These are phyloP conservation scores for Ormosia semicastrata DNA, from an alignment of 306 rosid species.

Conservation along the genomic window DNA sequence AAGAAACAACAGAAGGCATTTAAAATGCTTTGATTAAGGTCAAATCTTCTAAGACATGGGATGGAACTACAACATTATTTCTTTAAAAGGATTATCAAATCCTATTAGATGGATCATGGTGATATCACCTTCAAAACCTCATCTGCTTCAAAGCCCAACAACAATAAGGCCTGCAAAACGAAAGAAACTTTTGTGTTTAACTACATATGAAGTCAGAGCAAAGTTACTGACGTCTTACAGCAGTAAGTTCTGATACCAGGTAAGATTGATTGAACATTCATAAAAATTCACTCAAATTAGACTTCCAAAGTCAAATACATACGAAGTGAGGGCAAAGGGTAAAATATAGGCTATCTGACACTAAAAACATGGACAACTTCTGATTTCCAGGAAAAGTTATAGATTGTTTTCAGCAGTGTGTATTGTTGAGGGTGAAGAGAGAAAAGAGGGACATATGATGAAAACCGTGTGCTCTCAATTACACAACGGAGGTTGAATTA, in stretches of 20 bases:
- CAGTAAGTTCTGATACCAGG: neutral
- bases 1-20: slow-evolving; percentile 17
- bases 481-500: too few species aligned
- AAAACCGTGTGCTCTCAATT: too few species aligned
- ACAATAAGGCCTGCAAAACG: slow-evolving; percentile 64
- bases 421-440: too few species aligned
- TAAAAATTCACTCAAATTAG: neutral
- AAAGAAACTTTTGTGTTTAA: neutral
- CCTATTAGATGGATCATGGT: slow-evolving; percentile 2
- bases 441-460: too few species aligned
- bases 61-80: slow-evolving; percentile 3
- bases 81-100: slow-evolving; percentile 8
- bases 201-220: neutral
- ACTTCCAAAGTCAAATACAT: neutral
- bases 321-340: slow-evolving; percentile 1
- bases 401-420: neutral
- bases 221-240: neutral
- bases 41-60: neutral
- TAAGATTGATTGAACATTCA: neutral
- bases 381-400: neutral
- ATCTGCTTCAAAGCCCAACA: slow-evolving; percentile 76
- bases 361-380: neutral
- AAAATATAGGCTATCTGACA: neutral
- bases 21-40: neutral
- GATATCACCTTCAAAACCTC: slow-evolving; percentile 67